Base-by-base conservation (phyloP, 2,329 filamentous ascomycete species). In the Dothideomycetes sp. region DNA sequence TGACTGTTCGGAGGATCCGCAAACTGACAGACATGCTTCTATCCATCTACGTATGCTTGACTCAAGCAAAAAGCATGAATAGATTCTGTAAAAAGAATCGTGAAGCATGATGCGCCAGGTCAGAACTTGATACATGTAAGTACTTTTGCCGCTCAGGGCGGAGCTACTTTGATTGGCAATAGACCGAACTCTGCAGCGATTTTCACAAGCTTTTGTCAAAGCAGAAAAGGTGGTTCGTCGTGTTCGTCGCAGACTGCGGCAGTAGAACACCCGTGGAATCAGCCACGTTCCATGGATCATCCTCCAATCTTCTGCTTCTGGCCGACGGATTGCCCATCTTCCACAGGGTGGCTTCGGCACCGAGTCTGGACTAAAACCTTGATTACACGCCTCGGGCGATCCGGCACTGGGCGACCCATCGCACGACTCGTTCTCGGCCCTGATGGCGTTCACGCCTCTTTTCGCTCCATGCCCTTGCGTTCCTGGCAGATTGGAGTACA, bases 381-480 rank as follows among this genome's bases (percentile, higher is more conserved):
- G 28, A 25, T 31, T n/a, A 28, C 35, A 23, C 31, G 35, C 27
- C 35, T 30, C 35, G 35, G 35, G 28, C 35, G 19, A 39, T 31
- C 23, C 27, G 35, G 35, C 22, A 24, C 22, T 24, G 12, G 22
- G 22, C 22, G 22, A 7, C 22, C 22, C 27, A 29, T 29, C 9
- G 27, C 27, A 29, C 27, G 27, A 29, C 27, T 29, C 27, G 27
- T 12, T 29, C 27, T 29, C 8, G 22, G 22, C 22, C 22, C 12
- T 40, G 37, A 27, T 24, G 37, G 37, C 37, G 37, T 40, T 15
- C 5, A 33, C 22, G 37, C 37, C 37, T 33, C 37, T 5, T n/a
- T n/a, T 40, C 37, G 37, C 33, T 28, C 29, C 32, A 23, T 27
- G 29, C 16, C 28, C 22, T 12, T 29, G 27, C 27, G 27, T n/a